These are phyloP conservation scores for Rhynchosporium graminicola DNA, from an alignment of 2,329 filamentous ascomycete species.

Conservation along the genomic window DNA sequence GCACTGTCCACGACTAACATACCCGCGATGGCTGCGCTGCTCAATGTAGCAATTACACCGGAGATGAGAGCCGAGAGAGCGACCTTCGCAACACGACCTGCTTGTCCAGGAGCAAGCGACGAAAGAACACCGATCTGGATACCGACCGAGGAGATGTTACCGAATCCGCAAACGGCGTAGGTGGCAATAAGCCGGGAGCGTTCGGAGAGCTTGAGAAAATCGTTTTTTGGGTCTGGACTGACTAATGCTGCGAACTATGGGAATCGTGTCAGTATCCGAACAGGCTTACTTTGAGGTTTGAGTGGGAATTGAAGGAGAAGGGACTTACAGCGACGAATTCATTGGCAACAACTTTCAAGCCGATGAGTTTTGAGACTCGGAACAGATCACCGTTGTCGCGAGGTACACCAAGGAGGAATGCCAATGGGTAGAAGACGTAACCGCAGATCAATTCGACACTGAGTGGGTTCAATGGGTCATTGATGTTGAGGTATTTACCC, in stretches of 20 bases:
- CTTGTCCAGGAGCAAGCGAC: constrained; percentile 74
- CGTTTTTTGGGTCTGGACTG: constrained; percentile 28
- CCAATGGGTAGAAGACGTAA: constrained; percentile 75
- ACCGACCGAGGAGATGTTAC: constrained; percentile 84
- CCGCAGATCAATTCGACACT: constrained; percentile 75
- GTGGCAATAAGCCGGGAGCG: constrained; percentile 81
- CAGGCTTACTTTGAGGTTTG: neutral
- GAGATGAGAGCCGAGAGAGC: constrained; percentile 76
- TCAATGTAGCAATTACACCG: constrained; percentile 77
- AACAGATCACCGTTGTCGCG: constrained; percentile 59
- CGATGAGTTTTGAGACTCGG: constrained; percentile 76
- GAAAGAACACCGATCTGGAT: constrained; percentile 87
- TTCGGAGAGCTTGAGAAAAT: constrained; percentile 61
- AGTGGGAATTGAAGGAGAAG: constrained; percentile 1
- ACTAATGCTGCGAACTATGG: constrained; percentile 18
- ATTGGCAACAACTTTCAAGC: constrained; percentile 76
- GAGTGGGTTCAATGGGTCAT: constrained; percentile 57
- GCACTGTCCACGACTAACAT: constrained; percentile 64
- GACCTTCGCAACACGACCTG: constrained; percentile 73
- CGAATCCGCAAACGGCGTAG: constrained; percentile 81
- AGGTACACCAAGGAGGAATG: constrained; percentile 80
- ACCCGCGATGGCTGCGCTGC: constrained; percentile 75
- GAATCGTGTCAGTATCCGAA: neutral
- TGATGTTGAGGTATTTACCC: constrained; percentile 76
- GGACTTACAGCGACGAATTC: constrained; percentile 37